Percentiles rank a stretch among this genome's conserved stretches.
phyloP scores from a whole-genome alignment of 1,284 basidiomycete species.

The Apiotrichum laibachii region DNA sequence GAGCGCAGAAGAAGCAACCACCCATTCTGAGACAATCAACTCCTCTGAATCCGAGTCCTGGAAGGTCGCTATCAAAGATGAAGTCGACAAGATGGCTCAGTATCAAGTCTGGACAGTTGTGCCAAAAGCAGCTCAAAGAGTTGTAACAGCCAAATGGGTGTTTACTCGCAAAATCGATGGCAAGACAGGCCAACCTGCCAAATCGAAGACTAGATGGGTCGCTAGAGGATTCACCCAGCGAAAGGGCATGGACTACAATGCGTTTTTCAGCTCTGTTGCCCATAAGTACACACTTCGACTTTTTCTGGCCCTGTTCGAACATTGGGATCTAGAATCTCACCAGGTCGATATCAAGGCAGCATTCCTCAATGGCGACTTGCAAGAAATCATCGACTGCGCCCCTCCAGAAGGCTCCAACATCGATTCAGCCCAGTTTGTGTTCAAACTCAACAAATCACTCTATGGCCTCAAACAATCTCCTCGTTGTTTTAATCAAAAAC shows the following conservation, averaged over 20 bases:
- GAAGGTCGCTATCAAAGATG: constrained; percentile 19
- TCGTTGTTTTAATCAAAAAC: constrained; percentile 24
- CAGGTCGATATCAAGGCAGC: constrained; percentile 31
- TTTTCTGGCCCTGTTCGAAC: constrained; percentile 25
- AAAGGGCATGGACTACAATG: constrained; percentile 25
- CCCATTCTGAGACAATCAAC: not conserved
- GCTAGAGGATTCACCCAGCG: constrained; percentile 17
- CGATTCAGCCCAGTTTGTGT: constrained; percentile 8
- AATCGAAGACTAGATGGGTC: constrained; percentile 21
- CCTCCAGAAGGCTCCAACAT: constrained; percentile 24
- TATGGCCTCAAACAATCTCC: constrained; percentile 35
- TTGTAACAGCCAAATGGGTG: constrained; percentile 13
- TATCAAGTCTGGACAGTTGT: constrained; percentile 21
- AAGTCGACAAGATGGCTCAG: constrained; percentile 25
- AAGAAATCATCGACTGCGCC: constrained; percentile 19
- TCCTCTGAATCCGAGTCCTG: constrained; percentile 10
- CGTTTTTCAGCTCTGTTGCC: constrained; percentile 22
- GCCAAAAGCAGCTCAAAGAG: not conserved
- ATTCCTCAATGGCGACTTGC: constrained; percentile 16
- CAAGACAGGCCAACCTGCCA: constrained; percentile 12
- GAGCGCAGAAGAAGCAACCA: not conserved
- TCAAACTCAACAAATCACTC: constrained; percentile 25
- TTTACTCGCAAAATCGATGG: constrained; percentile 22
- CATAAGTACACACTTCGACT: constrained; percentile 29
- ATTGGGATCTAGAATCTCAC: constrained; percentile 26